A percentile compares a stretch with the other conserved stretches of the same genome.
phyloP scores from a whole-genome alignment of 1,139 yeast species.

The Martiniozyma asiatica region DNA sequence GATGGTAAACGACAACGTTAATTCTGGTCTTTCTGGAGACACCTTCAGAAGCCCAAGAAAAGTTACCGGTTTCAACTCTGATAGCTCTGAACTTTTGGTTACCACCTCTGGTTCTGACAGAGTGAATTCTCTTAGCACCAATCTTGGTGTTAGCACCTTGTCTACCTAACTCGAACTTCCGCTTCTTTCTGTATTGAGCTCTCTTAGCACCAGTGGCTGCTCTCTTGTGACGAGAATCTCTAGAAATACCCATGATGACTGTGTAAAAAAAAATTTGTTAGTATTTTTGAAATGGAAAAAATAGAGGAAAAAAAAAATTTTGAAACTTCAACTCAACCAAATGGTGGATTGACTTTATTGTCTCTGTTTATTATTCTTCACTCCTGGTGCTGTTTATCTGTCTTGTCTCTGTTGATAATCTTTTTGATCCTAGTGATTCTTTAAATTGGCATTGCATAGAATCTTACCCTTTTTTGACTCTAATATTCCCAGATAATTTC shows the following conservation, averaged over 20 bases:
- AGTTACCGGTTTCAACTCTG: conserved; percentile 99
- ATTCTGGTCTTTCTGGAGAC: conserved; percentile 97
- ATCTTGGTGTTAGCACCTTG: conserved; percentile 99
- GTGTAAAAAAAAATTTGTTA: conserved; percentile 4
- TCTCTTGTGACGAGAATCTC: conserved; percentile 99
- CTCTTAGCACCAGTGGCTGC: conserved; percentile 99
- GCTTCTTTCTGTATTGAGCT: conserved; percentile 99
- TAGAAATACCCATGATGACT: conserved; percentile 95
- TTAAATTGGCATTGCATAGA: too few relatives aligned
- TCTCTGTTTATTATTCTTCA: too few relatives aligned
- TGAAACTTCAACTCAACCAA: too few relatives aligned
- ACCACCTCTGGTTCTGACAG: conserved; percentile 99
- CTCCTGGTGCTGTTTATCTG: too few relatives aligned
- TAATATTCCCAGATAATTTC: too few relatives aligned
- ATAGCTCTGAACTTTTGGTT: conserved; percentile 99
- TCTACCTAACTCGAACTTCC: conserved; percentile 99
- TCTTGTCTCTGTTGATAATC: too few relatives aligned
- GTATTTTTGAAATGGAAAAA: conserved; percentile 1
- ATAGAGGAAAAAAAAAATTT: neutral
- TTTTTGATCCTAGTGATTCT: too few relatives aligned
- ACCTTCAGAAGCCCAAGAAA: conserved; percentile 99
- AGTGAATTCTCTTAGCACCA: conserved; percentile 97
- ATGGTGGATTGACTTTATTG: too few relatives aligned
- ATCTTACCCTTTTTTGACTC: too few relatives aligned
- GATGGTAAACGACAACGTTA: conserved; percentile 96